Conservation (phyloP, 306 rosid genomes). For the Quercus berberidifolia region DNA sequence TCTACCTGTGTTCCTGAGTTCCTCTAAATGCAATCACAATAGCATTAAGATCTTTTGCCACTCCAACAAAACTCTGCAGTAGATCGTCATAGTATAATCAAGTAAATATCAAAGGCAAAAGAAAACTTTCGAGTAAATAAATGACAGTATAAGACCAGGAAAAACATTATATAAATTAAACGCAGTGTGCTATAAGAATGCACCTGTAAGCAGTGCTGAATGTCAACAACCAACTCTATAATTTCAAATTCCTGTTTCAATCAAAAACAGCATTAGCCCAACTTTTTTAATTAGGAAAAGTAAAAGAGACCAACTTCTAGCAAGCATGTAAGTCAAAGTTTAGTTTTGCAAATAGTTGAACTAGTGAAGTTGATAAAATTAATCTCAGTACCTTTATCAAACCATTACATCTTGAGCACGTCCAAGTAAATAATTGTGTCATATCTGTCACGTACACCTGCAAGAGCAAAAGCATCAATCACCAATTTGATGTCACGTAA, state of each 20-base stretch:
- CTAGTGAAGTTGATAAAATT: conserved; percentile 9
- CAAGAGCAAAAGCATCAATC: conserved; percentile 32
- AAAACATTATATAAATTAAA: background rate
- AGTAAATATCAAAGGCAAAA: conserved; percentile 8
- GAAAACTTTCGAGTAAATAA: background rate
- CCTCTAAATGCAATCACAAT: conserved; percentile 93
- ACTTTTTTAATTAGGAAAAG: conserved; percentile 7
- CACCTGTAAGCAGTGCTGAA: conserved; percentile 97
- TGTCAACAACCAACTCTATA: conserved; percentile 87
- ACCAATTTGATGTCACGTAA: conserved; percentile 6
- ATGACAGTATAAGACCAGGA: conserved; percentile 2
- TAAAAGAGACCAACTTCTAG: conserved; percentile 10
- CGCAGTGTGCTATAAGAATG: conserved; percentile 10
- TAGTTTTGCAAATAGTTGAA: conserved; percentile 9
- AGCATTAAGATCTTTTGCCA: conserved; percentile 70
- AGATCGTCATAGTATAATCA: conserved; percentile 1
- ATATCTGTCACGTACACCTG: conserved; percentile 94
- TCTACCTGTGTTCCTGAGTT: conserved; percentile 86
- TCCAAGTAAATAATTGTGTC: conserved; percentile 87
- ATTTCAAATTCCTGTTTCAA: conserved; percentile 85
- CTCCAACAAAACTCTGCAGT: conserved; percentile 83
- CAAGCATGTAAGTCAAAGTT: conserved; percentile 10
- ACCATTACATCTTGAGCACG: conserved; percentile 72
- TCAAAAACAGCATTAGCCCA: conserved; percentile 24
- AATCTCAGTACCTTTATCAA: conserved; percentile 68